Base-by-base conservation (phyloP, 176 grass and related monocot species). In the Oryza rufipogon region DNA sequence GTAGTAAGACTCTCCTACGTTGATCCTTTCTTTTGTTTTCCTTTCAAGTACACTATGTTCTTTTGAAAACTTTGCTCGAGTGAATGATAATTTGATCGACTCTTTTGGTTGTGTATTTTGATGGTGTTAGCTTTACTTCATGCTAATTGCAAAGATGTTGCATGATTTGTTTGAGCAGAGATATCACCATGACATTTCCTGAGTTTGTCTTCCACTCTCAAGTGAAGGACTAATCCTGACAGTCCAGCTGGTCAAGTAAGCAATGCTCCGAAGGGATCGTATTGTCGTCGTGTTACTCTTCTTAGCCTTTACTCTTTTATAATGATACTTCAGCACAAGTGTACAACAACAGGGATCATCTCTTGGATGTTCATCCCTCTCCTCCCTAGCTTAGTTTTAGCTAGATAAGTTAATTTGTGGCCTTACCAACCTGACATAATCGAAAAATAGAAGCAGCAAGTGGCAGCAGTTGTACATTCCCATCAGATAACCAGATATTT, bases 161-260 rank as follows among this genome's bases (percentile, higher is more conserved):
- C 47, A 67, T 25, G 44, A 75, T 56, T 56, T 56, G 51, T 56
- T 19, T 56, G 51, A 2, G 44, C 61, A 84, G 72, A 49, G 61
- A 84, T 67, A 41, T 84, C 9, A 84, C 72, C 1, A 22, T 74
- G 44, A 20, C 45, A 3, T 84, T 84, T 68, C 61, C 81, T 3
- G 71, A 74, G 70, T 76, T 76, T 20, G 14, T 84, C 30, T 84
- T 84, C 71, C 71, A 84, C 71, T 76, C 82, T 1, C 42, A 84
- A 68, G 71, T 68, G 34, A 74, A 11, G 42, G 81, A 67, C 19
- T 58, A 6, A 3, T 3, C 14, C 11, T 26, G 60, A 67, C 30
- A 7, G 28, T 34, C 39, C 20, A 36, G 49, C 0, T 0, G 17
- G 16, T 54, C n/a, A 9, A 14, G 16, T 30, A 54, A 23, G 14